Base-by-base conservation (phyloP, 495 filamentous ascomycete species). In the Lasiosphaeria ovina region DNA sequence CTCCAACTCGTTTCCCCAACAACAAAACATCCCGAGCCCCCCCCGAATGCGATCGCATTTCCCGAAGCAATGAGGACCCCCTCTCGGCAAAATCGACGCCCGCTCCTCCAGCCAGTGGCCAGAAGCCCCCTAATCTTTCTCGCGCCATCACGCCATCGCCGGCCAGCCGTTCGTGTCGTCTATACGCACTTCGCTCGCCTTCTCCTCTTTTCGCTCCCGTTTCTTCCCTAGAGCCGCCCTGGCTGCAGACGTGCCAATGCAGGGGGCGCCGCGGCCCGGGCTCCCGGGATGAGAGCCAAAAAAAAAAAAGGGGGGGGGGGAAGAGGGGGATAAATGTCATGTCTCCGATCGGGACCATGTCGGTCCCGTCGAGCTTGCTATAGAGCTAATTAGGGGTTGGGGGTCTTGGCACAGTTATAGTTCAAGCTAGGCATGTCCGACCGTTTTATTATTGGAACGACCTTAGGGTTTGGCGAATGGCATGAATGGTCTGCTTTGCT, bases 11-110 rank as follows among this genome's bases (percentile, higher is more conserved):
- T 47, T 47, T 47, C 12, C 44, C 44, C 44, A 8, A 42, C 24
- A 24, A 24, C 24, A 47, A 35, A 35, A 57, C 55, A 24, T 50
- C 47, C 55, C 55, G 44, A 57, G 55, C 24, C 3, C 55, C 8
- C 12, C 45, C 42, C 44, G 44, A 57, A 34, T 47, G 44, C 12
- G 2, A 11, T 47, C 12, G 44, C 44, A 47, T 47, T 47, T 47
- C 44, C 44, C 44, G 44, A 47, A 4, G 38, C 3, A 42, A 8
- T 8, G 38, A 47, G 16, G 12, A 4, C 12, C 12, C 44, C 44
- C 44, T n/a, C 4, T 47, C 44, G 44, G 44, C 44, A 47, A 47
- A 47, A 47, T 47, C 44, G 8, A 47, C 14, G 44, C 12, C 44
- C 44, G 44, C 6, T 5, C 12, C 4, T 47, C 12, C 44, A n/a